These are phyloP conservation scores for Cucurbita pepo DNA, from an alignment of 306 rosid genomes.

Conservation along the genomic window DNA sequence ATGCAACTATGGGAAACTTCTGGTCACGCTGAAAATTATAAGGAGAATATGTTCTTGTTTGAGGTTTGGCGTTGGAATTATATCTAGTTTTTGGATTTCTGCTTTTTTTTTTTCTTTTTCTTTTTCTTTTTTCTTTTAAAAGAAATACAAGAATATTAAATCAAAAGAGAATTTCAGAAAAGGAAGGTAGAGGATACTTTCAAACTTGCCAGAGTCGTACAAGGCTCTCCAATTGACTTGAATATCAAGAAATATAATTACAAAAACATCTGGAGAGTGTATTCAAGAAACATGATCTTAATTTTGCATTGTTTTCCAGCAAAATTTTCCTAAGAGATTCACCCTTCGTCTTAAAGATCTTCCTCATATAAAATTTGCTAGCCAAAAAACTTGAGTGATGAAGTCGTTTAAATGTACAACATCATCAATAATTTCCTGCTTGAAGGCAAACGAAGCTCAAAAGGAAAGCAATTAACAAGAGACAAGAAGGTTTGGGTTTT, in stretches of 20 bases:
- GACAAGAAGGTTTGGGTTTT: background rate
- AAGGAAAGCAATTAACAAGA: background rate
- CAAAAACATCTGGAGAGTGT: background rate
- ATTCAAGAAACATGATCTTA: background rate
- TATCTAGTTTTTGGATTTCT: background rate
- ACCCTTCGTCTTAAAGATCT: no score
- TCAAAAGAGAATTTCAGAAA: background rate
- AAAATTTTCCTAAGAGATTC: background rate
- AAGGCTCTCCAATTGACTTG: background rate
- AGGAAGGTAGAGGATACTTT: background rate
- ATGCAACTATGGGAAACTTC: conserved; percentile 93
- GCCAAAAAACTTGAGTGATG: background rate
- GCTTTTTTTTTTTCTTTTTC: no score
- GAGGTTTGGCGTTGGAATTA: conserved; percentile 35
- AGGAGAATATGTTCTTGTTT: conserved; percentile 78
- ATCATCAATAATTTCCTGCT: background rate
- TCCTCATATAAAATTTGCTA: background rate
- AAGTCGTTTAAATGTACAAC: background rate
- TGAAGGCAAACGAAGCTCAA: background rate
- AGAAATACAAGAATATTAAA: background rate
- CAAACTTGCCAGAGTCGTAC: background rate
- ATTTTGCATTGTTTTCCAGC: background rate
- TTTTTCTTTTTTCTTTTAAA: no score
- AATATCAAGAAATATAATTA: background rate
- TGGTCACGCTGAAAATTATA: conserved; percentile 91